Evolutionary conservation across 345 rosid genomes (phyloP).

Genomic region (Firmiana major): DNA sequence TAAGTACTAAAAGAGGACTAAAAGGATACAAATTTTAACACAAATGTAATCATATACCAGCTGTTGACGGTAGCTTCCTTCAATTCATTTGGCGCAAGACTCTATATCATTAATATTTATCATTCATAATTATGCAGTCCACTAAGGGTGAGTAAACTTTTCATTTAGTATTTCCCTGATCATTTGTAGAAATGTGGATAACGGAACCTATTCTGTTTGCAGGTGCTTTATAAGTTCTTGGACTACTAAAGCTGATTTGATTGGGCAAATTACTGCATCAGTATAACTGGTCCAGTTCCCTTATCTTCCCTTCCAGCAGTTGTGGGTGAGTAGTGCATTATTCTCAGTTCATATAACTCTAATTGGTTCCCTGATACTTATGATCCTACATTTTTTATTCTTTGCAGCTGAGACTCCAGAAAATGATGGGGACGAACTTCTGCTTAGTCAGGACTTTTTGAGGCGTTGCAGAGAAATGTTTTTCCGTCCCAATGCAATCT

Average conservation of each 20-base stretch:
- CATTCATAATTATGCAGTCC: slow-evolving; percentile 70
- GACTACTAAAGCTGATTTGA: slow-evolving; percentile 79
- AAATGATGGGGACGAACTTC: slow-evolving; percentile 33
- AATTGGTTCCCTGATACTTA: not conserved
- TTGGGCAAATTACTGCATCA: slow-evolving; percentile 63
- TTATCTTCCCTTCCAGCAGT: slow-evolving; percentile 49
- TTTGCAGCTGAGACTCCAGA: slow-evolving; percentile 35
- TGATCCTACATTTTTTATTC: slow-evolving; percentile 5
- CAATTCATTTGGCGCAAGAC: no score
- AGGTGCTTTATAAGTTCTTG: slow-evolving; percentile 72
- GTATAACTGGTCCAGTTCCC: slow-evolving; percentile 61
- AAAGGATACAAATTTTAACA: no score
- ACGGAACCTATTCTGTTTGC: slow-evolving; percentile 14
- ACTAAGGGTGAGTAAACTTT: slow-evolving; percentile 51
- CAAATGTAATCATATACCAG: no score
- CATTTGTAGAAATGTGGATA: not conserved
- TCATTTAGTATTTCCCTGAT: not conserved
- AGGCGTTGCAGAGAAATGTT: slow-evolving; percentile 39
- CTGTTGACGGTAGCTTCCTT: no score
- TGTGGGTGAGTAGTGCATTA: slow-evolving; percentile 41
- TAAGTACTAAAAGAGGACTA: no score
- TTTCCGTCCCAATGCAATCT: slow-evolving; percentile 39
- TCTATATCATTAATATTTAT: slow-evolving; percentile 58
- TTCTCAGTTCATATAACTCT: not conserved
- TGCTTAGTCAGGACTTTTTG: slow-evolving; percentile 62